phyloP scores from a whole-genome alignment of 495 filamentous ascomycete genomes.

The Bombardia bombarda region DNA sequence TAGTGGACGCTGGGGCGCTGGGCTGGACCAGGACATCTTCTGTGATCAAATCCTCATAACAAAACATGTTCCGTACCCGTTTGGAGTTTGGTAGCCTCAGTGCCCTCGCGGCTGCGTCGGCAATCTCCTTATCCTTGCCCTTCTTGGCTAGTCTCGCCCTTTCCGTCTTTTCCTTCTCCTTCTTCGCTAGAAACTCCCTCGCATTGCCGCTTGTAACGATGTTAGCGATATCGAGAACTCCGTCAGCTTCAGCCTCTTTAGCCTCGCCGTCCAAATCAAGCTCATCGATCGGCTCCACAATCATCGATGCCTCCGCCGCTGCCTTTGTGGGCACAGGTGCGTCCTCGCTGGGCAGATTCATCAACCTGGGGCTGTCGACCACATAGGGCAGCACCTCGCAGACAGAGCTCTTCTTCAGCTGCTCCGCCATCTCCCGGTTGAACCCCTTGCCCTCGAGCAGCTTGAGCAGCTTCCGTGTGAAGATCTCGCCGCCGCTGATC shows the following conservation, averaged over 20 bases:
- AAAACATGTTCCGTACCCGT: slow-evolving; percentile 65
- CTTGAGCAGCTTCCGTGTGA: slow-evolving; percentile 67
- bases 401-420: slow-evolving; percentile 80
- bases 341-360: slow-evolving; percentile 50
- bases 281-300: slow-evolving; percentile 27
- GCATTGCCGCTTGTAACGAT: slow-evolving; percentile 90
- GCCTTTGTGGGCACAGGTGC: slow-evolving; percentile 16
- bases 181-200: slow-evolving; percentile 80
- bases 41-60: slow-evolving; percentile 69
- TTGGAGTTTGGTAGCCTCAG: slow-evolving; percentile 73
- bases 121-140: slow-evolving; percentile 51
- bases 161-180: slow-evolving; percentile 85
- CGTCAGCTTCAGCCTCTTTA: slow-evolving; percentile 58
- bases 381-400: slow-evolving; percentile 76
- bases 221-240: slow-evolving; percentile 85
- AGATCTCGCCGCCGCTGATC: slow-evolving; percentile 77
- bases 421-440: slow-evolving; percentile 84
- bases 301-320: slow-evolving; percentile 22
- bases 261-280: slow-evolving; percentile 44
- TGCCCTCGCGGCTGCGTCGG: slow-evolving; percentile 44
- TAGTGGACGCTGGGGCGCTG: slow-evolving; percentile 30
- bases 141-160: slow-evolving; percentile 44
- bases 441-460: slow-evolving; percentile 65
- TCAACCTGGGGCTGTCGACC: slow-evolving; percentile 46
- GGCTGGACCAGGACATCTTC: slow-evolving; percentile 42